Base-by-base conservation (phyloP, 352 stramenopile genomes). In the Thalassiosira livingstoniorum region DNA sequence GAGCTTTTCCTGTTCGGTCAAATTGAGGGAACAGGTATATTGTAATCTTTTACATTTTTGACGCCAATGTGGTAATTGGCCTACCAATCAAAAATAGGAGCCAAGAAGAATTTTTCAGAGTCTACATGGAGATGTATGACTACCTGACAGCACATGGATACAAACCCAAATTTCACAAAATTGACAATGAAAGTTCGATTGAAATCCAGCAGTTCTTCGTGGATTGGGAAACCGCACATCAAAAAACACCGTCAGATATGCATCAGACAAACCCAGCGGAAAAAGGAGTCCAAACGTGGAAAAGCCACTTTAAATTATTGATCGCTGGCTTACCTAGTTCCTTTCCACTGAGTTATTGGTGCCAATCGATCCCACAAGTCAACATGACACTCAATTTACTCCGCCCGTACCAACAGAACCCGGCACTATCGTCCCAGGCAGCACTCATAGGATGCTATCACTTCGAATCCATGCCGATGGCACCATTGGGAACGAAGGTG, bases 281-380 rank as follows among this genome's bases (percentile, higher is more conserved):
- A 79, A 35, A 71, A 2, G 75, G 66, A 47, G 84, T 91, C 3
- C 71, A 55, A 21, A 91, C 78, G 7, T 91, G 78, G 43, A 87
- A 89, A 64, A 80, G 78, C 23, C 82, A 89, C 63, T 87, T 91
- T 21, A 71, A n/a, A 2, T 18, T 60, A 0, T 23, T 34, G 2
- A 29, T 71, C 43, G 58, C 47, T 25, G 29, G 31, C 10, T 21
- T 60, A 43, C n/a, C 43, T n/a, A n/a, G 25, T 2, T 29, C 31
- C 25, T 73, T 72, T 27, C 43, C 43, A 29, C 42, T 65, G 0
- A 5, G 18, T 15, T n/a, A 72, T 15, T 70, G 58, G 58, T 66
- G 45, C 23, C 15, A 43, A 39, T 25, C 53, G 0, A 45, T 55
- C 1, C 31, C 32, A 47, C 68, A 77, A 21, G 21, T 21, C 7